These are phyloP conservation scores for Mercurialis annua DNA, from an alignment of 345 rosid genomes.

Conservation along the genomic window DNA sequence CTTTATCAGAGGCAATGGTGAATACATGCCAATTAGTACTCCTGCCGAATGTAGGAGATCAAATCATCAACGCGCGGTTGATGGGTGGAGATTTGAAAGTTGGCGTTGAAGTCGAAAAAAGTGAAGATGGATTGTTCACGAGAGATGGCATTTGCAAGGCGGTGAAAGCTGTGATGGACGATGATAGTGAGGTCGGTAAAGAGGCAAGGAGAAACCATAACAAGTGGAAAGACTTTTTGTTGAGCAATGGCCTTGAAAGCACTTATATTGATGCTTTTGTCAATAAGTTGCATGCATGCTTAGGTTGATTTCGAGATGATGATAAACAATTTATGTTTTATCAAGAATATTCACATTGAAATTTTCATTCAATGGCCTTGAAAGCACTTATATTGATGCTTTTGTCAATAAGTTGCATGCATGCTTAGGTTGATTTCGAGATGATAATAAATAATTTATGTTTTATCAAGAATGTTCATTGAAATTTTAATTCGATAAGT, in stretches of 20 bases:
- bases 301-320: background rate
- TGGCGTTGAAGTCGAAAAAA: constrained; percentile 54
- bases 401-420: constrained; percentile 12
- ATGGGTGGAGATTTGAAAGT: constrained; percentile 51
- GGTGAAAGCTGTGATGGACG: constrained; percentile 25
- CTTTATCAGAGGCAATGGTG: constrained; percentile 70
- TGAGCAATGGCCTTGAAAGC: background rate
- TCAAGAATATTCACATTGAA: no score
- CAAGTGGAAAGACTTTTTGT: constrained; percentile 17
- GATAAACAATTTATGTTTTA: no score
- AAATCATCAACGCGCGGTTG: constrained; percentile 55
- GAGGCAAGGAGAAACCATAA: constrained; percentile 21
- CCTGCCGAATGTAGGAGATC: constrained; percentile 59
- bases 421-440: background rate
- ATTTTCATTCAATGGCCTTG: no score
- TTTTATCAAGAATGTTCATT: no score
- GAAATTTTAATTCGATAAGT: no score
- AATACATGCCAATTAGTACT: constrained; percentile 55
- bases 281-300: no score
- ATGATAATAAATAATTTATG: no score
- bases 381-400: constrained; percentile 29
- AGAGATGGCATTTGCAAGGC: constrained; percentile 30
- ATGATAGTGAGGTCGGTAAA: constrained; percentile 22
- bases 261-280: no score
- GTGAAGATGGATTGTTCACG: constrained; percentile 28